Evolutionary conservation across 352 stramenopile species (phyloP), one percentile per base, ranked within the genome.

Genomic region (Aphanomyces invadans): DNA sequence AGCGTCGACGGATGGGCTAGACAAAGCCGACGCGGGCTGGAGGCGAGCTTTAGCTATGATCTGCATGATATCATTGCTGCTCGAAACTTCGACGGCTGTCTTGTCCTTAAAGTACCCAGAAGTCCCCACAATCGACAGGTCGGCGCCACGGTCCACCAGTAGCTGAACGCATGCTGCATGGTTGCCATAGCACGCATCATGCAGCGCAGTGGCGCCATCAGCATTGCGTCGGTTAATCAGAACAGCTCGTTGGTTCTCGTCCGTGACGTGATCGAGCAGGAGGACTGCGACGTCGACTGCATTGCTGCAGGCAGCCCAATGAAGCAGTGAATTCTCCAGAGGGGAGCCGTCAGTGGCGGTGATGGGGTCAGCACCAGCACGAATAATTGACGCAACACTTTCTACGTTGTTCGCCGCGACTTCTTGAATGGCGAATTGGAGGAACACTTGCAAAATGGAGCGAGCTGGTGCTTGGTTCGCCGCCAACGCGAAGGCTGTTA

Each of bases 371-470:
- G 92, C 71, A 15, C 86, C 86, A 4, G 82, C 78, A 1, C 54
- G 26, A n/a, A 95, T 74, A 68, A 95, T 71, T 42, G 80, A 73
- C 63, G 68, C 65, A 26, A 95, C 80, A 44, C 77, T 77, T 0
- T 70, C 42, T 1, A 83, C 74, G 68, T 85, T 72, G 54, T 92
- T 81, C 19, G 76, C 75, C 23, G 86, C 86, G 32, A 95, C 74
- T 51, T 95, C 78, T 63, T 95, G 86, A 48, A 95, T 83, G n/a
- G 83, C 70, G 68, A 92, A 95, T 71, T 95, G 86, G 62, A 90
- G 81, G 62, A 95, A 95, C 26, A 92, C 83, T 56, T 86, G 76
- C 29, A 95, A 54, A 25, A 92, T 70, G 36, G 91, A 80, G 33
- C 74, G 62, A 28, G 76, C 76, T 46, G 83, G 73, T 21, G 38